Base-by-base conservation (phyloP, 441 rosid species). In the Populus hybrid region DNA sequence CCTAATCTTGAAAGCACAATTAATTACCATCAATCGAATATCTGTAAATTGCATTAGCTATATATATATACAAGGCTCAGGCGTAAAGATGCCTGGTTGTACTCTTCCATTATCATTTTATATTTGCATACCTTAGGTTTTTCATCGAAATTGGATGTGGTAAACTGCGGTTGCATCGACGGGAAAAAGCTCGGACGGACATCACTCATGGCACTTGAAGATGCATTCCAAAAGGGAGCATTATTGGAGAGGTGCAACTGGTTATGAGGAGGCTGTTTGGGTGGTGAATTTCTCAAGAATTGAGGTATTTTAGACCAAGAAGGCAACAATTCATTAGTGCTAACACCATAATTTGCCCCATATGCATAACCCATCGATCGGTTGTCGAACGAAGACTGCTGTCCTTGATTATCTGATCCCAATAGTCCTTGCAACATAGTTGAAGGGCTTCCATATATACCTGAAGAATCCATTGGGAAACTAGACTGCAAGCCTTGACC, bases 181-280 rank as follows among this genome's bases (percentile, higher is more conserved):
- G 97, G 91, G 70, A 87, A 89, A 79, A 88, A 89, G 80, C 78
- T 82, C 0, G 97, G 82, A 19, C 92, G 90, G 77, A 83, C 83
- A 50, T 92, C 92, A 24, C 72, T 83, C 78, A 83, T 76, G 80
- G 88, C 77, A 19, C 84, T 80, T 7, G 91, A 89, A 2, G 98
- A 87, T 8, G 97, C 97, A 71, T 90, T 94, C 99, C 99, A 96
- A 74, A 91, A 94, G 35, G 95, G 91, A 7, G 97, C 90, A 84
- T 96, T 91, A 80, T 96, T 96, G 74, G 99, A 92, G 84, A 94
- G 91, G 42, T 92, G 93, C 80, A 94, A 82, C 69, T 90, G 94
- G 70, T 83, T 85, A 19, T 92, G 93, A 6, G 82, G 69, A n/a
- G 82, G 82, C 42, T 85, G 91, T 83, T 89, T 88, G 7, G 92